Evolutionary conservation across 2,329 filamentous ascomycete species (phyloP), one percentile per base, ranked within the genome.

Genomic region (Lasiodiplodia gonubiensis): DNA sequence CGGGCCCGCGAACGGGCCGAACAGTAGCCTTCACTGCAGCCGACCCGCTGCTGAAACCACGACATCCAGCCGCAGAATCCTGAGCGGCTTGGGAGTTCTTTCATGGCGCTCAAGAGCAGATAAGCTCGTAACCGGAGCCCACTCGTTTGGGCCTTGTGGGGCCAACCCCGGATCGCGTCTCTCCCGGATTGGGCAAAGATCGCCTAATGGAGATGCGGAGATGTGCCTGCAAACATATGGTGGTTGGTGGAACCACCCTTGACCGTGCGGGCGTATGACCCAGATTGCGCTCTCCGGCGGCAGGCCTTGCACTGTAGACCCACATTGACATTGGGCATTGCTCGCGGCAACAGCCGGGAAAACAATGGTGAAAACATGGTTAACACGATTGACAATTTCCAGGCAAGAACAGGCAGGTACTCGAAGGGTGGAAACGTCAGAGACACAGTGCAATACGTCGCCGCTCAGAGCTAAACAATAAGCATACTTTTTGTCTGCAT

Each of bases 91-190:
- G 16, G 4, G 4, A 18, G 2, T 27, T 52, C 27, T 14, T 25
- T 30, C 18, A 48, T 60, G 57, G 39, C 48, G 57, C 39, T 39
- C 48, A 49, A 60, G 57, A 60, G 16, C 18, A 49, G 57, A 60
- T 60, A 60, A 60, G 55, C 55, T 48, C 39, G 57, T 11, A 48
- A 30, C 39, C 39, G 25, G 18, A n/a, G 35, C 25, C 54, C 54
- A 11, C 33, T 18, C 16, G 23, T 23, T 39, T 14, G 54, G 54
- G 54, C 54, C 25, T 35, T 57, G 57, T 35, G 57, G 57, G 57
- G 57, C 25, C n/a, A 18, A 27, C 23, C 39, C 39, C 25, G 21
- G 39, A 42, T 60, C 23, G 35, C 10, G 12, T 4, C 25, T 23
- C 55, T 25, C 16, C 2, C 57, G 11, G 23, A 21, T 27, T 23